Evolutionary conservation across 352 stramenopile species (phyloP), one percentile per base, ranked within the genome.

Genomic region (Elongisporangium anandrum): DNA sequence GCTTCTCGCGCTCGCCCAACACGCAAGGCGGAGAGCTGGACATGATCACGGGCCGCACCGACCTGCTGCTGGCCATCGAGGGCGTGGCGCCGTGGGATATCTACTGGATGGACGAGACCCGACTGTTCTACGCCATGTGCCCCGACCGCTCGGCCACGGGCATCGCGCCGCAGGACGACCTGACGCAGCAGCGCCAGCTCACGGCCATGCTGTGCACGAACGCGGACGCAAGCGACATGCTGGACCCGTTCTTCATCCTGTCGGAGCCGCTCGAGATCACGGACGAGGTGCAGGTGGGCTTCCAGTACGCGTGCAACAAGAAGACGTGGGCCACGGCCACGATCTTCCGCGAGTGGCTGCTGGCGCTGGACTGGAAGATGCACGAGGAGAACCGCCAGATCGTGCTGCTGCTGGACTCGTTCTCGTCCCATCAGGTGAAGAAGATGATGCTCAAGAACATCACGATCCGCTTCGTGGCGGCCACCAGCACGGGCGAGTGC

Each of bases 301-400:
- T 87, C 59, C 77, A 81, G 57, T 92, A 87, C 65, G 70, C 79
- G 2, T 77, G 79, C 70, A 92, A 92, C 63, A 75, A 75, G 56
- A 85, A 82, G 52, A 68, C 81, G 15, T 90, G 81, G 81, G 70
- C 90, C 61, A 75, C 81, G 15, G 79, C 81, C 17, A 88, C 76
- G n/a, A 67, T 94, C 52, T 79, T 94, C 39, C 84, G 81, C 19
- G 79, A 92, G 52, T 94, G 84, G 84, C 63, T 94, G 19, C 61
- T 90, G 41, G 73, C 81, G 47, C 66, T 94, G 16, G 84, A 94
- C 68, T 87, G 77, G 77, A 77, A 78, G 29, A 88, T 94, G 81
- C 83, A 85, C 54, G 74, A 90, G 60, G 72, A 75, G 39, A 81
- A 88, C 65, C 84, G 84, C 34, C 67, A 85, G 5, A 73, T 94